Base-by-base conservation (phyloP, 2,329 filamentous ascomycete genomes). In the Alternaria infectoria region DNA sequence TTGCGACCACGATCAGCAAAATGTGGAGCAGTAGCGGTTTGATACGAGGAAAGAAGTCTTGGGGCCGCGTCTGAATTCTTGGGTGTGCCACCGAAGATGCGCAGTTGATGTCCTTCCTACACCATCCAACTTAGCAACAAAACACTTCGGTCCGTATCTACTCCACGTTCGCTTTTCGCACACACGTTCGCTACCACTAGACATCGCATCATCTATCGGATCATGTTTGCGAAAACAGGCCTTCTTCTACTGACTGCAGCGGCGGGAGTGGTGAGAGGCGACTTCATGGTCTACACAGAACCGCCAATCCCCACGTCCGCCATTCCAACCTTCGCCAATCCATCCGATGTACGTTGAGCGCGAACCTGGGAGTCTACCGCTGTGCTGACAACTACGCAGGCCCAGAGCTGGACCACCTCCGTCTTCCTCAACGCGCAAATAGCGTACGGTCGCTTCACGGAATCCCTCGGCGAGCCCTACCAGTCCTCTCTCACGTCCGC, bases 271-370 rank as follows among this genome's bases (percentile, higher is more conserved):
- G 51, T 58, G 2, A 32, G 30, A 15, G 72, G 72, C 56, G 74
- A 77, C 57, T 77, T 77, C 61, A 74, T 75, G 72, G 70, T 77
- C 13, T 77, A 77, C 55, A 77, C 73, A 2, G 69, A 68, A 25
- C 72, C 72, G 5, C 74, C 74, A 2, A 76, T 77, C 17, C 74
- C 74, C 12, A 76, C 71, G 6, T 58, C 61, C 13, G 69, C 68
- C 8, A 71, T 77, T 6, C 74, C 73, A 4, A 68, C 55, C 32
- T 76, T 75, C 62, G 57, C 68, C 2, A 69, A 72, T 54, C 62
- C 64, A 43, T 58, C 66, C 23, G 70, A 72, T 28, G 74, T 76
- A 68, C 15, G 57, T 26, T 10, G 40, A 28, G 11, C 49, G 13
- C 49, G 6, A 7, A 23, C 15, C 10, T 32, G 11, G 47, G 26